Evolutionary conservation across 257 asterid species (phyloP).

Genomic region (Thymus mandschuricus): DNA sequence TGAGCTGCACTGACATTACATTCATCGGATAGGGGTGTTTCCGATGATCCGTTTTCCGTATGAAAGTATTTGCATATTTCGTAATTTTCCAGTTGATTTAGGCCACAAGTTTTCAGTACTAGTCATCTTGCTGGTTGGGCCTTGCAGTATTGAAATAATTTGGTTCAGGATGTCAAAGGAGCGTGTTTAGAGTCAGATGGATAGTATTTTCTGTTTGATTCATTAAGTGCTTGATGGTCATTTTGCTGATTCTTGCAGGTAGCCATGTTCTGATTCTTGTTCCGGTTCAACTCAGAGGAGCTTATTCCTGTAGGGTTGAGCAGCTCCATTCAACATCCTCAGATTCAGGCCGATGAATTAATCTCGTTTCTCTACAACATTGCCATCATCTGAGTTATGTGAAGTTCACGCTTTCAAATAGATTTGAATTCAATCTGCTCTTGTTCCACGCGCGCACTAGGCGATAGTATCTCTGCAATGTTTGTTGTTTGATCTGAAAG

Average conservation of each 20-base stretch:
- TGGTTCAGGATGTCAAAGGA: background rate
- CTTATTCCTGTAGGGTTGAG: constrained; percentile 24
- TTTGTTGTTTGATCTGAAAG: constrained; percentile 23
- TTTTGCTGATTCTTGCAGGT: constrained; percentile 37
- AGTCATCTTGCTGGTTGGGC: constrained; percentile 12
- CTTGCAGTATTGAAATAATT: constrained; percentile 4
- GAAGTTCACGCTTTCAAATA: constrained; percentile 12
- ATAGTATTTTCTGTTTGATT: constrained; percentile 23
- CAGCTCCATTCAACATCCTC: constrained; percentile 24
- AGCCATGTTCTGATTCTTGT: constrained; percentile 19
- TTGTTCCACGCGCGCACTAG: background rate
- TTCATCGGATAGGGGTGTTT: constrained; percentile 3
- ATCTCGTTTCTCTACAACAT: constrained; percentile 11
- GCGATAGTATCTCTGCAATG: constrained; percentile 1
- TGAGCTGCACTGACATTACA: background rate
- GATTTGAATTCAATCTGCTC: constrained; percentile 17
- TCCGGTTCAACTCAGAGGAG: constrained; percentile 18
- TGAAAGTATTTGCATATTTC: background rate
- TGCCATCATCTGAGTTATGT: constrained; percentile 26
- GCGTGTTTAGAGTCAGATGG: constrained; percentile 15
- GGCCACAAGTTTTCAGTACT: background rate
- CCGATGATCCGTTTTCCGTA: background rate
- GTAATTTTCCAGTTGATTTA: background rate
- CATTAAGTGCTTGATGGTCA: constrained; percentile 25
- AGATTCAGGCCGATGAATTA: constrained; percentile 17